These are phyloP conservation scores for Coniosporium uncinatum DNA, from an alignment of 2,329 filamentous ascomycete genomes.

Conservation along the genomic window DNA sequence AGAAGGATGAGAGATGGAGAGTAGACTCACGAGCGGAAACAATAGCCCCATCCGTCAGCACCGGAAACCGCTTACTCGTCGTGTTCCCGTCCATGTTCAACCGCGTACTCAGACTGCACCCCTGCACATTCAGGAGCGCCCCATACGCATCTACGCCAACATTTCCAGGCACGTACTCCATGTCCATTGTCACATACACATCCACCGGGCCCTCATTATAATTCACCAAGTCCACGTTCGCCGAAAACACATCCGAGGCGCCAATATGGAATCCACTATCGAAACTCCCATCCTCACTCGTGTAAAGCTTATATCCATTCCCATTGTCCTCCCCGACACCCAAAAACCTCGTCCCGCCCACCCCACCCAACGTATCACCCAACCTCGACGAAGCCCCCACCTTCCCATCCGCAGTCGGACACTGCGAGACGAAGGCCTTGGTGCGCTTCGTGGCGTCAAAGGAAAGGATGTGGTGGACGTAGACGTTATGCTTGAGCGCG, in stretches of 20 bases:
- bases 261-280: conserved; percentile 3
- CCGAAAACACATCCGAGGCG: background rate
- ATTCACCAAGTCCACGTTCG: conserved; percentile 2
- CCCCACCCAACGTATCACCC: too few relatives aligned
- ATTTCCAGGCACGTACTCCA: conserved; percentile 4
- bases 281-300: conserved; percentile 1
- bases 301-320: conserved; percentile 1
- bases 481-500: background rate
- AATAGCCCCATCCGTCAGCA: too few relatives aligned
- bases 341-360: too few relatives aligned
- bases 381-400: too few relatives aligned
- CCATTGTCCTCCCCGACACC: conserved; percentile 3
- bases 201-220: background rate
- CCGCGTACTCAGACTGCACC: background rate
- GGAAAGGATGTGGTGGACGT: background rate
- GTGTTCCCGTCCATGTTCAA: too few relatives aligned
- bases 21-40: too few relatives aligned
- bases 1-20: too few relatives aligned
- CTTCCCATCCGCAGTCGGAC: background rate
- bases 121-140: background rate
- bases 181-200: conserved; percentile 3
- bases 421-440: background rate
- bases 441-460: background rate
- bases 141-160: background rate
- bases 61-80: too few relatives aligned